Evolutionary conservation across 495 filamentous ascomycete species (phyloP).

Genomic region (Geopyxis carbonaria): DNA sequence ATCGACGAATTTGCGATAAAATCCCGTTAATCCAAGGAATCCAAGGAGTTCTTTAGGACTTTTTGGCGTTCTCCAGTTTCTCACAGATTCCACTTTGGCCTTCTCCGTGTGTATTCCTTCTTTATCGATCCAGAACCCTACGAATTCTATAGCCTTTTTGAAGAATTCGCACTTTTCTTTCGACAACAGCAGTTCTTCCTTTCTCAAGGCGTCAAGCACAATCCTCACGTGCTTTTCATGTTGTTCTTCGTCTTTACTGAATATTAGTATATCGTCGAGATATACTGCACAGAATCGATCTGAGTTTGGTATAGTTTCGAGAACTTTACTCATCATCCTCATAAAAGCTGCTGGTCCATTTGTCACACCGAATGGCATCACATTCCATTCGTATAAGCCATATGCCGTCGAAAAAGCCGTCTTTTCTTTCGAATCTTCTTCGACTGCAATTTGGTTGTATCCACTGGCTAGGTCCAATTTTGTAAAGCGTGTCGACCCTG

Average conservation of each 20-base stretch:
- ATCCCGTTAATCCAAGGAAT: slow-evolving; percentile 28
- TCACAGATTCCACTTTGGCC: not conserved
- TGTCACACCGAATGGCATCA: slow-evolving; percentile 21
- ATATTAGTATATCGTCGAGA: slow-evolving; percentile 29
- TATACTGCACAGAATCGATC: slow-evolving; percentile 22
- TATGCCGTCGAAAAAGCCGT: slow-evolving; percentile 27
- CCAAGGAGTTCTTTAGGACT: slow-evolving; percentile 17
- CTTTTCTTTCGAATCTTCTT: slow-evolving; percentile 25
- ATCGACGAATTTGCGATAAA: slow-evolving; percentile 22
- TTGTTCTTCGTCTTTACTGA: slow-evolving; percentile 12
- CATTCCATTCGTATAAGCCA: slow-evolving; percentile 21
- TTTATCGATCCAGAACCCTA: slow-evolving; percentile 4
- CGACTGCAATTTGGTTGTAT: slow-evolving; percentile 16
- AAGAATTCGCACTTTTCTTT: slow-evolving; percentile 26
- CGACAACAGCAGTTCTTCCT: slow-evolving; percentile 17
- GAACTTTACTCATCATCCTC: too few relatives aligned
- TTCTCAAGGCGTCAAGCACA: slow-evolving; percentile 16
- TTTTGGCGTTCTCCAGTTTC: slow-evolving; percentile 1
- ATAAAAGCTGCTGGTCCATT: slow-evolving; percentile 21
- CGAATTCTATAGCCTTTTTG: not conserved
- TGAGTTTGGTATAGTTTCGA: not conserved
- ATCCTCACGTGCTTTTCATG: slow-evolving; percentile 16
- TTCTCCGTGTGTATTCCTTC: slow-evolving; percentile 2
- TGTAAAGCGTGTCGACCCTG: slow-evolving; percentile 27
- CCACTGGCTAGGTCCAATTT: slow-evolving; percentile 27